Conservation (phyloP, 768 basidiomycete species). For the Tulasnella calospora region DNA sequence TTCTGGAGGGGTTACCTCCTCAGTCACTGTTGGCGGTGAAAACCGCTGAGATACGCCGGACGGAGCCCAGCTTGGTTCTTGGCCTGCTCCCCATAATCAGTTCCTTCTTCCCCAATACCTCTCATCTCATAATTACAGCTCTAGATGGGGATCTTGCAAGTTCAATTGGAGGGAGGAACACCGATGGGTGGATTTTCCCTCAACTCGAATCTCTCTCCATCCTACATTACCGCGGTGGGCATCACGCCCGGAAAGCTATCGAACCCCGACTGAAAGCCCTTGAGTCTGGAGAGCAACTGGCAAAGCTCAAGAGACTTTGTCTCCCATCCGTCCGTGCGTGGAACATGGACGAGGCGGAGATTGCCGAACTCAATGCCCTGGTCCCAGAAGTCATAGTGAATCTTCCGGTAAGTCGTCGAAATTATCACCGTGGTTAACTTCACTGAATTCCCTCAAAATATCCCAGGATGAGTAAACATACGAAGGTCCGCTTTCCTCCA, state of each 20-base stretch:
- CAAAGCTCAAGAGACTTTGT: not conserved
- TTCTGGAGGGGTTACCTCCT: too few species aligned
- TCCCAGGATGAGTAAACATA: too few species aligned
- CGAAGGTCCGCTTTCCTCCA: too few species aligned
- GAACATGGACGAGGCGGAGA: not conserved
- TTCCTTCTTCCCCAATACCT: not conserved
- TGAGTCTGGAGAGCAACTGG: not conserved
- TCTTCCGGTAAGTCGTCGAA: too few species aligned
- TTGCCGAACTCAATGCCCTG: not conserved
- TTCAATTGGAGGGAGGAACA: not conserved
- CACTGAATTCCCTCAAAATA: too few species aligned
- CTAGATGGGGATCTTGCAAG: not conserved
- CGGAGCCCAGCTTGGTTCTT: not conserved
- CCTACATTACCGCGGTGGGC: not conserved
- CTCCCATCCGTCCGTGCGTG: not conserved
- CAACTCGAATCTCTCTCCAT: not conserved
- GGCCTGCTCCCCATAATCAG: not conserved
- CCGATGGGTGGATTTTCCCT: not conserved
- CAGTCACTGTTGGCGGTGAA: not conserved
- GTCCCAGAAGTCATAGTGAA: not conserved
- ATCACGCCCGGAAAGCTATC: not conserved
- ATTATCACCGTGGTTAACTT: too few species aligned
- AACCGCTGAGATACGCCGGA: not conserved
- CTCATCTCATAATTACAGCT: not conserved
- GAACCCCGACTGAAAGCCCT: not conserved